phyloP scores from a whole-genome alignment of 768 basidiomycete genomes.

The Tricholoma hemisulphureum region DNA sequence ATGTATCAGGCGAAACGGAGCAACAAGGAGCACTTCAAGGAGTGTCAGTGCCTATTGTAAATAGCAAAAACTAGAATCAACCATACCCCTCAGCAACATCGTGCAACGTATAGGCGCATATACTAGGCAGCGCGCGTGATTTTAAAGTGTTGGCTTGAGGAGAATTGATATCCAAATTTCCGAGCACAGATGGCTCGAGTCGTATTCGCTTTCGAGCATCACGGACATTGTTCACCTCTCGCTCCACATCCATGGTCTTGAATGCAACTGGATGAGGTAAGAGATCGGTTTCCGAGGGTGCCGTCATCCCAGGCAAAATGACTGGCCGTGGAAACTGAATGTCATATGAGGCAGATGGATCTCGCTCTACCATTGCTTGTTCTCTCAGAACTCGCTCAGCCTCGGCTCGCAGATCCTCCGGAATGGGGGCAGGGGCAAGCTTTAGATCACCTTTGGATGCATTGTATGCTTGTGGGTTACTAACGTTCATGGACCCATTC shows the following conservation, averaged over 20 bases:
- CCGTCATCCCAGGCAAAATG: conserved; percentile 51
- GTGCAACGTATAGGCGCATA: conserved; percentile 93
- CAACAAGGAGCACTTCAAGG: conserved; percentile 71
- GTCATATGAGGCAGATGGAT: conserved; percentile 66
- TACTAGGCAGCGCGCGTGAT: conserved; percentile 78
- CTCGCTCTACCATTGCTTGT: conserved; percentile 73
- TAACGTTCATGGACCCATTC: conserved; percentile 45
- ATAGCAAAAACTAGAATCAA: background rate
- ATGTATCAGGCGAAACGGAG: conserved; percentile 86
- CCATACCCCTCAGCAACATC: conserved; percentile 92
- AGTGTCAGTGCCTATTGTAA: conserved; percentile 7
- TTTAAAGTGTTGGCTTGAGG: conserved; percentile 56
- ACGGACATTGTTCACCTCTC: conserved; percentile 85
- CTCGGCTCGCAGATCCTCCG: conserved; percentile 79
- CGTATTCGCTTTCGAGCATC: conserved; percentile 92
- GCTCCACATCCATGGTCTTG: conserved; percentile 81
- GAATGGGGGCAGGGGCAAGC: conserved; percentile 77
- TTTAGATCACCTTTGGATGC: conserved; percentile 74
- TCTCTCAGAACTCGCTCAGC: conserved; percentile 78
- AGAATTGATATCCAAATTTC: conserved; percentile 55
- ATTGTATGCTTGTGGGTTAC: conserved; percentile 75
- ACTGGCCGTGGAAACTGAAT: conserved; percentile 51
- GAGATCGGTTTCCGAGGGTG: conserved; percentile 70
- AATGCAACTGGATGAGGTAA: conserved; percentile 81
- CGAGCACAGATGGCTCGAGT: conserved; percentile 71